Percentiles rank a stretch among this genome's conserved stretches.
These are phyloP conservation scores for Xylariaceae sp. DNA, from an alignment of 2,329 filamentous ascomycete genomes.

Conservation along the genomic window DNA sequence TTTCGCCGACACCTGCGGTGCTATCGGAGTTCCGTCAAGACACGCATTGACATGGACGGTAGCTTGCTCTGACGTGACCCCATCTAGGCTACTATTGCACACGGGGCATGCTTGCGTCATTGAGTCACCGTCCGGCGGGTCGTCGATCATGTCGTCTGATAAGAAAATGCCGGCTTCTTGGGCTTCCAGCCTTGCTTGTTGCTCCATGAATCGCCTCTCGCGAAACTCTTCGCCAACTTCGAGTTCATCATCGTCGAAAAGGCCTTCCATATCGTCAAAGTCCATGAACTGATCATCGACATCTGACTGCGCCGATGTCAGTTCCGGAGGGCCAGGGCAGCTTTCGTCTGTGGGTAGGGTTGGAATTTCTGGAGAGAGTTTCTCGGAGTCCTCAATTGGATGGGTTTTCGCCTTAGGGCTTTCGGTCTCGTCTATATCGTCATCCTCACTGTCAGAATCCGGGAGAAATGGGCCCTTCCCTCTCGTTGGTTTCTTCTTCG, in stretches of 20 bases:
- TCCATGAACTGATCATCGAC: constrained; percentile 34
- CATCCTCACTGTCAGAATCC: constrained; percentile 59
- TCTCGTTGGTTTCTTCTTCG: constrained; percentile 15
- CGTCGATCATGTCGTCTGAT: constrained; percentile 32
- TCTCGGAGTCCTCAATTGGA: constrained; percentile 9
- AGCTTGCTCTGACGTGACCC: constrained; percentile 61
- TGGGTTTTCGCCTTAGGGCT: constrained; percentile 1
- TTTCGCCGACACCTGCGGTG: constrained; percentile 39
- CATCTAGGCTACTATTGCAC: constrained; percentile 62
- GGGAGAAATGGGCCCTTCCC: constrained; percentile 63
- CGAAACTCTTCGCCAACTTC: constrained; percentile 62
- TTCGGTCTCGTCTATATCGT: constrained; percentile 21
- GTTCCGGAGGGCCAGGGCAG: constrained; percentile 20
- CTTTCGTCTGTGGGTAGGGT: constrained; percentile 25
- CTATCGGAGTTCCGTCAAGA: constrained; percentile 73
- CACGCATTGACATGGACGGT: constrained; percentile 89
- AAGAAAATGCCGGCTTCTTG: constrained; percentile 47
- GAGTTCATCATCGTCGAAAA: constrained; percentile 47
- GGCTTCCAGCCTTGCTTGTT: constrained; percentile 65
- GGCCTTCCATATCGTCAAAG: constrained; percentile 51
- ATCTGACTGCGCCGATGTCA: constrained; percentile 18
- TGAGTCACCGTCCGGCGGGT: constrained; percentile 27
- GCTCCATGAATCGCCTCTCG: constrained; percentile 68
- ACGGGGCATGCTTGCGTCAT: constrained; percentile 64
- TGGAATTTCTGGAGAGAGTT: constrained; percentile 14